Percentiles rank a stretch among this genome's conserved stretches.
phyloP scores from a whole-genome alignment of 2,329 filamentous ascomycete species.

The Botrytis aclada region DNA sequence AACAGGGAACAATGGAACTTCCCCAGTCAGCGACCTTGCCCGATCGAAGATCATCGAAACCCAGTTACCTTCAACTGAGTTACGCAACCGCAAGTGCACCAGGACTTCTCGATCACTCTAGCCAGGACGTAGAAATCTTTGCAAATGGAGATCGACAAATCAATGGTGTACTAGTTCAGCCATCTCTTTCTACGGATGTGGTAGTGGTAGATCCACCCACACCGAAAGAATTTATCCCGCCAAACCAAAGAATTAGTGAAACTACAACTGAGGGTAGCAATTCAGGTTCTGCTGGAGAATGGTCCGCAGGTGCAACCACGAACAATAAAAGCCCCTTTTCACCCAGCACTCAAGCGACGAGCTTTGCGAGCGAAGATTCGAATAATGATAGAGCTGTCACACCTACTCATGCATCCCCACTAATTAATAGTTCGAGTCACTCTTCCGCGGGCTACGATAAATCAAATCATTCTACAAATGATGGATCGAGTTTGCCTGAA shows the following conservation, averaged over 20 bases:
- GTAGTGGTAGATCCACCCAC: slow-evolving; percentile 30
- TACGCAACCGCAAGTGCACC: slow-evolving; percentile 31
- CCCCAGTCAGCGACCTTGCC: slow-evolving; percentile 28
- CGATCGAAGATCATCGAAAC: slow-evolving; percentile 32
- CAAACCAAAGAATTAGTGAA: slow-evolving; percentile 55
- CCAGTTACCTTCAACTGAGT: slow-evolving; percentile 37
- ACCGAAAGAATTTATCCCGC: slow-evolving; percentile 21
- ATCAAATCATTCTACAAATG: slow-evolving; percentile 19
- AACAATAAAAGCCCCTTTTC: slow-evolving; percentile 63
- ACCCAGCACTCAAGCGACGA: slow-evolving; percentile 63
- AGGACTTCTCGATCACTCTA: slow-evolving; percentile 23
- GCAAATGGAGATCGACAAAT: slow-evolving; percentile 18
- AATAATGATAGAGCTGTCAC: slow-evolving; percentile 23
- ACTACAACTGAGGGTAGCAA: slow-evolving; percentile 60
- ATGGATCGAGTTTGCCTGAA: slow-evolving; percentile 17
- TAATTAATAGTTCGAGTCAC: slow-evolving; percentile 36
- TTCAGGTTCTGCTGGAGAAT: slow-evolving; percentile 54
- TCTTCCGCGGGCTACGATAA: slow-evolving; percentile 18
- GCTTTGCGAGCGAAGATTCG: slow-evolving; percentile 54
- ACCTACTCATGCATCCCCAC: slow-evolving; percentile 22
- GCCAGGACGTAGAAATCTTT: slow-evolving; percentile 13
- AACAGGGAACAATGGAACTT: slow-evolving; percentile 24
- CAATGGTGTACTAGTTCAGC: slow-evolving; percentile 23
- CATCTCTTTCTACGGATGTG: slow-evolving; percentile 33
- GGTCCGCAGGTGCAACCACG: slow-evolving; percentile 60